Conservation (phyloP, 495 filamentous ascomycete genomes). For the Diplogelasinospora grovesii region DNA sequence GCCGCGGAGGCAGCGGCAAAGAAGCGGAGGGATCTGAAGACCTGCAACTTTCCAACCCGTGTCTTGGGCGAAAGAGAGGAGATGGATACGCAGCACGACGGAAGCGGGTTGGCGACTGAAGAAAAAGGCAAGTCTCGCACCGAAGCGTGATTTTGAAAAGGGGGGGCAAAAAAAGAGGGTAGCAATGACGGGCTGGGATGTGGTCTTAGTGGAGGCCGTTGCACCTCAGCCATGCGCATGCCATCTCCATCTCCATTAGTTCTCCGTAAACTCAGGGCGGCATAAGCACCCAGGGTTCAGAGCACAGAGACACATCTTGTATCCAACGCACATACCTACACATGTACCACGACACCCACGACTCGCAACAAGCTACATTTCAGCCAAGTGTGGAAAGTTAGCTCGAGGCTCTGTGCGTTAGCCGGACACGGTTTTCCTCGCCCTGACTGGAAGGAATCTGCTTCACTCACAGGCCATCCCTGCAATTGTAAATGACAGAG, state of each 20-base stretch:
- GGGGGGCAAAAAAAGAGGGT: slow-evolving; percentile 11
- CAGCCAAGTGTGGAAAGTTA: no score
- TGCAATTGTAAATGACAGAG: slow-evolving; percentile 18
- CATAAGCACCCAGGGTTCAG: slow-evolving; percentile 3
- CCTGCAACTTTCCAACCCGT: neutral
- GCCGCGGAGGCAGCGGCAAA: slow-evolving; percentile 1
- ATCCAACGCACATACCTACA: no score
- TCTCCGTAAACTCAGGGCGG: slow-evolving; percentile 10
- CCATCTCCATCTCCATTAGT: slow-evolving; percentile 9
- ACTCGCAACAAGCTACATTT: no score
- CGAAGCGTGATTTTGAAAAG: slow-evolving; percentile 15
- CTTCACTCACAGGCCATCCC: slow-evolving; percentile 20
- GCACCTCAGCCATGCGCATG: slow-evolving; percentile 16
- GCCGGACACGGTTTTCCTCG: neutral
- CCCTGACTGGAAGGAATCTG: neutral
- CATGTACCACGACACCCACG: no score
- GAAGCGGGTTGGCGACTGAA: slow-evolving; percentile 7
- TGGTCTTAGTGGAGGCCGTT: slow-evolving; percentile 15
- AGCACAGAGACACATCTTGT: neutral
- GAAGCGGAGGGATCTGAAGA: neutral
- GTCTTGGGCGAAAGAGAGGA: slow-evolving; percentile 1
- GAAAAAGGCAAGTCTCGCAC: slow-evolving; percentile 6
- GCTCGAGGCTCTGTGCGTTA: no score
- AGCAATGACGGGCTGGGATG: slow-evolving; percentile 14
- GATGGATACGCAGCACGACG: no score